phyloP scores from a whole-genome alignment of 2,329 filamentous ascomycete species.

The Chalaropsis thielavioides region DNA sequence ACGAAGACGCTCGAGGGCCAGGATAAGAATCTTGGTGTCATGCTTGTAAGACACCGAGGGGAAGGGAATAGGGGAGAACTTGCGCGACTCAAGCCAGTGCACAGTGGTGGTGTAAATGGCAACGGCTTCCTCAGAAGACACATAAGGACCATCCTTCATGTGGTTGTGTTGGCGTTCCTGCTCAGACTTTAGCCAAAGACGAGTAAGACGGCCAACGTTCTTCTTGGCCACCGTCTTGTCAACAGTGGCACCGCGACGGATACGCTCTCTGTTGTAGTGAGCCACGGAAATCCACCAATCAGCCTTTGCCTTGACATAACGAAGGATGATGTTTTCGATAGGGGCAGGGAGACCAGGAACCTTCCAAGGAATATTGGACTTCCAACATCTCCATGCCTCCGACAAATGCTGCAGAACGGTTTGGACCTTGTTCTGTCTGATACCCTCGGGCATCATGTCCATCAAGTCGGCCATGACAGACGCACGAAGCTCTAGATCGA shows the following conservation, averaged over 20 bases:
- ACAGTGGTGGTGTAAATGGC: constrained; percentile 98
- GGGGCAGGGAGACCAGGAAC: constrained; percentile 90
- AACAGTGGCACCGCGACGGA: constrained; percentile 87
- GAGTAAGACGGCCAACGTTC: constrained; percentile 85
- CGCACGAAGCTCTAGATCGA: constrained; percentile 89
- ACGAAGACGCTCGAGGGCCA: constrained; percentile 80
- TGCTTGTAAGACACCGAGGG: constrained; percentile 99
- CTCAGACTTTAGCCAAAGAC: constrained; percentile 94
- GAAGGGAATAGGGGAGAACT: constrained; percentile 97
- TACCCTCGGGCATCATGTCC: constrained; percentile 99
- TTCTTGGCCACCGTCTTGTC: constrained; percentile 99
- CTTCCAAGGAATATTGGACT: constrained; percentile 99
- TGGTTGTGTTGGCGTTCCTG: constrained; percentile 98
- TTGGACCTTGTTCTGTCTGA: constrained; percentile 99
- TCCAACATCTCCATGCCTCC: constrained; percentile 98
- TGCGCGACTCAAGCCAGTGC: constrained; percentile 95
- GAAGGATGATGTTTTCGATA: constrained; percentile 96
- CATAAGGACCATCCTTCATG: constrained; percentile 97
- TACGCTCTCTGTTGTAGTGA: constrained; percentile 96
- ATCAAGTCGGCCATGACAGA: constrained; percentile 98
- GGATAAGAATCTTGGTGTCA: constrained; percentile 94
- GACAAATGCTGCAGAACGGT: constrained; percentile 93
- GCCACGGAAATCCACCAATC: constrained; percentile 99
- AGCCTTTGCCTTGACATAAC: constrained; percentile 97
- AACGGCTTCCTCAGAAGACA: constrained; percentile 94